Evolutionary conservation across 345 rosid genomes (phyloP).

Genomic region (Linum tenue): DNA sequence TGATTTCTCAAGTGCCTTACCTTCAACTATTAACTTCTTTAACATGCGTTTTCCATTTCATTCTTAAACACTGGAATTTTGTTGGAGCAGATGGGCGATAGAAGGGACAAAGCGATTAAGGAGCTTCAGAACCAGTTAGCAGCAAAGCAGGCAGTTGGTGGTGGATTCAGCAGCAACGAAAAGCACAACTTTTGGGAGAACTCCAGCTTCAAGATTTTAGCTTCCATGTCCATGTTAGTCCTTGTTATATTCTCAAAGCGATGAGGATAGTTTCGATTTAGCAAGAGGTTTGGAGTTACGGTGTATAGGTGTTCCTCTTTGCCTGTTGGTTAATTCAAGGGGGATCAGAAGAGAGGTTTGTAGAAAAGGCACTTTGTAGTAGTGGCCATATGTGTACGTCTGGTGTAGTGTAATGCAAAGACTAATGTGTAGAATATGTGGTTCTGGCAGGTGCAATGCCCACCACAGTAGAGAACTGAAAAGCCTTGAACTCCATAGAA

Average conservation of each 20-base stretch:
- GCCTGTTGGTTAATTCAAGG: constrained; percentile 3
- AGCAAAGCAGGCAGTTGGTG: constrained; percentile 29
- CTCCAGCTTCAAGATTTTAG: constrained; percentile 69
- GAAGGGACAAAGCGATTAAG: constrained; percentile 66
- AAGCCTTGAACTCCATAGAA: no score
- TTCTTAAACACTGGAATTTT: not conserved
- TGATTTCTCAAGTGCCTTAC: not conserved
- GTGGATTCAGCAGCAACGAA: constrained; percentile 15
- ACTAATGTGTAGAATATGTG: no score
- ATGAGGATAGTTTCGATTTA: constrained; percentile 13
- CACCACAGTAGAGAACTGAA: no score
- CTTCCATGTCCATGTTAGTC: constrained; percentile 81
- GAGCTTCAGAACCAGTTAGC: constrained; percentile 62
- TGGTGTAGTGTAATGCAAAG: not conserved
- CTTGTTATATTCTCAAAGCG: constrained; percentile 71
- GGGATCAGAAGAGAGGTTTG: constrained; percentile 14
- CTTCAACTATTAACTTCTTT: not conserved
- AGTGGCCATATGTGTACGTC: no score
- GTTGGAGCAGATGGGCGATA: constrained; percentile 58
- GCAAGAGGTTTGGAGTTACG: not conserved
- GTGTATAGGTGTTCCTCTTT: constrained; percentile 14
- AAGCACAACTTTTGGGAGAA: constrained; percentile 77
- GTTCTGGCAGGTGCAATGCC: no score
- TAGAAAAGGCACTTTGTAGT: constrained; percentile 13
- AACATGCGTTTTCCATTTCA: not conserved